These are phyloP conservation scores for Cystofilobasidium capitatum DNA, from an alignment of 768 basidiomycete species.

Conservation along the genomic window DNA sequence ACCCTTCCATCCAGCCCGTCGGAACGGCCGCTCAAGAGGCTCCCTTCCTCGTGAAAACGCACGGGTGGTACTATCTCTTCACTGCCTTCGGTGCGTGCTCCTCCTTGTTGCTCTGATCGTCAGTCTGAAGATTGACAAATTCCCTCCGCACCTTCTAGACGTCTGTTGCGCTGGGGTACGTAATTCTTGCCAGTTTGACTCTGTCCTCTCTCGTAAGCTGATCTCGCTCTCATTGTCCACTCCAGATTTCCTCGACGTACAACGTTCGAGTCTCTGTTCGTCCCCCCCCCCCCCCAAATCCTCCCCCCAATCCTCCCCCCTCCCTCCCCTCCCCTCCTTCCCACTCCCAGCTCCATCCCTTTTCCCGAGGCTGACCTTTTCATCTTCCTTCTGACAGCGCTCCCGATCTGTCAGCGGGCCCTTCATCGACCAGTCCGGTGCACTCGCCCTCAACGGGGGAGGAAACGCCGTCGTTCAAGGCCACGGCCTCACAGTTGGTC, in stretches of 20 bases:
- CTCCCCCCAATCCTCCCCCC: too few relatives aligned
- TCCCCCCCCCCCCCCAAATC: too few relatives aligned
- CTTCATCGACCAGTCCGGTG: neutral
- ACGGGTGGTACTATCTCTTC: conserved; percentile 51
- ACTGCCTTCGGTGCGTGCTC: conserved; percentile 52
- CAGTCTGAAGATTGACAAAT: too few relatives aligned
- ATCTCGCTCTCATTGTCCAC: too few relatives aligned
- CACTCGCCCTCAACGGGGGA: neutral
- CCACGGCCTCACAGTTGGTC: conserved; percentile 43
- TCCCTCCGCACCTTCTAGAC: too few relatives aligned
- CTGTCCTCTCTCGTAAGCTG: too few relatives aligned
- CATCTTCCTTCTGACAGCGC: neutral
- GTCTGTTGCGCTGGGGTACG: neutral
- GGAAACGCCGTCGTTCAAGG: neutral
- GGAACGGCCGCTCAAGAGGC: conserved; percentile 48
- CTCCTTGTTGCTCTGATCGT: too few relatives aligned
- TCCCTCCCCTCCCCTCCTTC: too few relatives aligned
- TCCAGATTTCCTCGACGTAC: neutral
- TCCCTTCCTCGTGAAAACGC: conserved; percentile 44
- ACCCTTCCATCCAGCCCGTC: conserved; percentile 44
- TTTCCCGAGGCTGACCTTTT: neutral
- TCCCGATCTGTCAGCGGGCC: neutral
- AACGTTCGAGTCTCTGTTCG: neutral
- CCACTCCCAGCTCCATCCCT: too few relatives aligned
- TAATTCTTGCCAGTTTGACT: neutral